Evolutionary conservation across 1,139 yeast genomes (phyloP), one percentile per base, ranked within the genome.

Genomic region (Magnusiomyces magnusii): DNA sequence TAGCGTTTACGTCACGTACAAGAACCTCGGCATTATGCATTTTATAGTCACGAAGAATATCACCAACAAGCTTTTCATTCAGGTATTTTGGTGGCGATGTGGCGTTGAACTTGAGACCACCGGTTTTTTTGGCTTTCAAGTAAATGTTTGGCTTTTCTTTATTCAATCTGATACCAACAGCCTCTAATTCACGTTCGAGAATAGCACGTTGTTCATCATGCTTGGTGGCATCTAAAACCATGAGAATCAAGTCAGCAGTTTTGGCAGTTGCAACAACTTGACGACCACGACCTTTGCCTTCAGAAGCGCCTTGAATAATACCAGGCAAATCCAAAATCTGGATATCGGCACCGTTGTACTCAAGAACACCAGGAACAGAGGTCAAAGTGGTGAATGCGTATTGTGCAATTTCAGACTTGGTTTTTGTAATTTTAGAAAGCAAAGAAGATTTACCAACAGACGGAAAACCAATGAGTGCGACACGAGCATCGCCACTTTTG

Each of bases 321-420:
- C 99, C 99, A 0, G 99, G 99, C 62, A 93, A 77, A 80, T 93
- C 99, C 21, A 93, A 92, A 66, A 93, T 86, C 74, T 93, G 99
- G 61, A 93, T 91, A 69, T 92, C 97, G 0, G 99, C 97, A 49
- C 98, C 98, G 70, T 91, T 91, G 70, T 92, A 90, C 70, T 91
- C 93, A 67, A 93, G 78, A 21, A 92, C 93, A 55, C 97, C 98
- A 0, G 98, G 98, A 31, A 93, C 97, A 0, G 97, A 90, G 0
- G 99, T 93, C 71, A 93, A 80, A 0, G 99, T 93, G 3, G 99
- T 93, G 79, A 93, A 93, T 59, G 95, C 95, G 69, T 93, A 93
- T 61, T 85, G 88, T 17, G 99, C 99, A 57, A 95, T 88, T 71
- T 91, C 98, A 0, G 97, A 87, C 72, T 90, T 89, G 3, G 98